Evolutionary conservation across 805 yeast species (phyloP).

Genomic region (Candida nanaspora): DNA sequence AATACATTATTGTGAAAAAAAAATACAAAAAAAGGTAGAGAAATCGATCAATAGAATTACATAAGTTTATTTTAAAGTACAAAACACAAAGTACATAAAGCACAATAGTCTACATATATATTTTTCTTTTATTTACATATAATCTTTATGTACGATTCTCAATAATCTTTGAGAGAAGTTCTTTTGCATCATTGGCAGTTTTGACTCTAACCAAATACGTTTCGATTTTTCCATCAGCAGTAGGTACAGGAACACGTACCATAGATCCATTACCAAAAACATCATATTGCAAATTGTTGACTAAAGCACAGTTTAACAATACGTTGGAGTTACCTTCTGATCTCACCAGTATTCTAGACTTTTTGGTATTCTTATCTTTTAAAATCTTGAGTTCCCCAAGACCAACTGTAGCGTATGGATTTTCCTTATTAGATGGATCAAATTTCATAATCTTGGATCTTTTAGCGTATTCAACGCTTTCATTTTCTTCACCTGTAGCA

Average conservation of each 20-base stretch:
- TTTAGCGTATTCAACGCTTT: conserved; percentile 53
- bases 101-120: no score
- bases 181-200: conserved; percentile 60
- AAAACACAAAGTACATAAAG: no score
- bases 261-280: conserved; percentile 58
- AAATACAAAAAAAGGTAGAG: background rate
- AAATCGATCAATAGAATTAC: no score
- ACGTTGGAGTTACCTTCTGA: conserved; percentile 87
- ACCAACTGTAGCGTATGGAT: conserved; percentile 58
- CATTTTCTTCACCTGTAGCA: conserved; percentile 83
- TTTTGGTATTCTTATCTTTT: conserved; percentile 49
- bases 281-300: conserved; percentile 51
- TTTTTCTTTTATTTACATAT: background rate
- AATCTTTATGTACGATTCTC: background rate
- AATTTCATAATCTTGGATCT: conserved; percentile 66
- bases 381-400: conserved; percentile 77
- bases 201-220: conserved; percentile 74
- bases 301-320: conserved; percentile 58
- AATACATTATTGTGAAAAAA: no score
- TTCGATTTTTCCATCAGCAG: conserved; percentile 46
- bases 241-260: conserved; percentile 61
- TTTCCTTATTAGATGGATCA: conserved; percentile 38
- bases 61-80: no score
- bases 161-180: conserved; percentile 30
- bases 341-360: conserved; percentile 68